phyloP scores from a whole-genome alignment of 805 yeast species.

The Groenewaldozyma tartarivorans region DNA sequence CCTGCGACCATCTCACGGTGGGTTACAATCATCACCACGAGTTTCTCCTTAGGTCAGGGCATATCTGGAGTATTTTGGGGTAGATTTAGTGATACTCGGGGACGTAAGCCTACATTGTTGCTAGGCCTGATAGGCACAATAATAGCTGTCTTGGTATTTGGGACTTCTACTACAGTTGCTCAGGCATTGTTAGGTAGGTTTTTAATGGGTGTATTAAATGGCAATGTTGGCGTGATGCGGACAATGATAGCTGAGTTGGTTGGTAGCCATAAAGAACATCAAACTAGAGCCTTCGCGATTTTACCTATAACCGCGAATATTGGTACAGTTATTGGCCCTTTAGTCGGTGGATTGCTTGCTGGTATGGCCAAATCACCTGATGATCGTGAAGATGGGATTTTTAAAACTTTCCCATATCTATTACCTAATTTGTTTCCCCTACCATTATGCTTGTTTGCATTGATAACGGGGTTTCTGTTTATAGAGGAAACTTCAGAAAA shows the following conservation, averaged over 20 bases:
- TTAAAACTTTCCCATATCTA: conserved; percentile 39
- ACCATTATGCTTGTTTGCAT: conserved; percentile 24
- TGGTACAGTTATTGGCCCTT: conserved; percentile 52
- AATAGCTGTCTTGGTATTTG: conserved; percentile 39
- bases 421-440: conserved; percentile 43
- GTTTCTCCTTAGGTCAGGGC: conserved; percentile 52
- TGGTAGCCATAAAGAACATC: conserved; percentile 46
- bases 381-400: conserved; percentile 11
- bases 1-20: conserved; percentile 22
- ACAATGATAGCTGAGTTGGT: conserved; percentile 50
- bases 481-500: conserved; percentile 18
- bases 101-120: conserved; percentile 45
- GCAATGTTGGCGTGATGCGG: conserved; percentile 54
- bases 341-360: conserved; percentile 45
- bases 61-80: conserved; percentile 54
- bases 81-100: conserved; percentile 40
- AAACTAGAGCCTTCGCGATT: conserved; percentile 51
- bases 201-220: conserved; percentile 47
- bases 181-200: conserved; percentile 46
- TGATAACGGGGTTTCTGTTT: conserved; percentile 14
- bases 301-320: conserved; percentile 51
- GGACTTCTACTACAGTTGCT: conserved; percentile 43
- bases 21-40: conserved; percentile 43
- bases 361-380: conserved; percentile 29
- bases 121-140: conserved; percentile 47